phyloP scores from a whole-genome alignment of 1,139 yeast species.

The Casaregolazyma suthepensis region DNA sequence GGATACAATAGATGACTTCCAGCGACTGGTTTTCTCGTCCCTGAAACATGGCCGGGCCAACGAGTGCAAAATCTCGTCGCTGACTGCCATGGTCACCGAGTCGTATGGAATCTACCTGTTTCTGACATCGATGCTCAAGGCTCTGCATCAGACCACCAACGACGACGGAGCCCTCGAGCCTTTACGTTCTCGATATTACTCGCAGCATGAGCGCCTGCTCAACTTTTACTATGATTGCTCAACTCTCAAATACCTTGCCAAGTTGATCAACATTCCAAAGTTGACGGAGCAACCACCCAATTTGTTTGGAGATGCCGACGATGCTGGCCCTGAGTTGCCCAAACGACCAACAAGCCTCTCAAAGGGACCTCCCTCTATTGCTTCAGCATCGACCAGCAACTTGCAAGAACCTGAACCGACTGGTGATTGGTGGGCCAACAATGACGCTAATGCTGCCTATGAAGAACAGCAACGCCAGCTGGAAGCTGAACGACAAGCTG shows the following conservation, averaged over 20 bases:
- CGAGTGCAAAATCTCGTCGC: constrained; percentile 79
- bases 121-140: constrained; percentile 84
- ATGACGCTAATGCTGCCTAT: constrained; percentile 33
- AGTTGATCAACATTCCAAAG: constrained; percentile 81
- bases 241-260: constrained; percentile 72
- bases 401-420: constrained; percentile 29
- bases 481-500: constrained; percentile 45
- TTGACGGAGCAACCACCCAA: constrained; percentile 70
- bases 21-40: constrained; percentile 69
- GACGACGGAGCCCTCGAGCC: constrained; percentile 75
- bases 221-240: constrained; percentile 91
- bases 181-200: constrained; percentile 60
- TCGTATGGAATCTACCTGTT: constrained; percentile 90
- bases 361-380: constrained; percentile 28
- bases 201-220: constrained; percentile 74
- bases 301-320: constrained; percentile 43
- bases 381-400: constrained; percentile 27
- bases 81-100: constrained; percentile 91
- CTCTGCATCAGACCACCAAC: constrained; percentile 71
- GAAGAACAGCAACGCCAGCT: constrained; percentile 49
- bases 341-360: constrained; percentile 37
- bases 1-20: constrained; percentile 76
- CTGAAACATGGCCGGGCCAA: constrained; percentile 59
- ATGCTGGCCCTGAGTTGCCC: constrained; percentile 40
- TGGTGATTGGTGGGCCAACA: constrained; percentile 42